Percentiles rank a stretch among this genome's conserved stretches.
These are phyloP conservation scores for Leccinellum albellum DNA, from an alignment of 768 basidiomycete species.

Conservation along the genomic window DNA sequence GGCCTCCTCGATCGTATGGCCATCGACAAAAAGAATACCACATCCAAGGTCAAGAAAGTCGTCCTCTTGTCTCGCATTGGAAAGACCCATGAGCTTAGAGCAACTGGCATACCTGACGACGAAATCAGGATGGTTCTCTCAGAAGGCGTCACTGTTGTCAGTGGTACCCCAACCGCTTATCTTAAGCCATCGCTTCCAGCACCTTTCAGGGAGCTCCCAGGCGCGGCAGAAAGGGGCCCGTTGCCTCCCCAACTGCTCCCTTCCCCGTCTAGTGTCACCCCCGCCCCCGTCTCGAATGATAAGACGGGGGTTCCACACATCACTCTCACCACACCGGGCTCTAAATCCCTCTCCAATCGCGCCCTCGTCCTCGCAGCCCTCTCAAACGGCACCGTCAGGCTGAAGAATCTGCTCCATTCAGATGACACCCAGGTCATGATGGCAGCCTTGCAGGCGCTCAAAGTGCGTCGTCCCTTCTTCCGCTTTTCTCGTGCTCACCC, in stretches of 20 bases:
- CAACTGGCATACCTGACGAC: slow-evolving; percentile 77
- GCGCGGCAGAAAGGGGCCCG: slow-evolving; percentile 8
- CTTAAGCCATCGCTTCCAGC: slow-evolving; percentile 45
- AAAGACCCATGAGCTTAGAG: slow-evolving; percentile 86
- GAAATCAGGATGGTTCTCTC: slow-evolving; percentile 80
- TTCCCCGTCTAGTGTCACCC: background rate
- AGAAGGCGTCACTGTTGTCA: slow-evolving; percentile 72
- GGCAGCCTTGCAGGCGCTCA: slow-evolving; percentile 83
- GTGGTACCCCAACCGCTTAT: slow-evolving; percentile 49
- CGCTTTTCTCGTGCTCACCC: background rate
- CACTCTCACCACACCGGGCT: slow-evolving; percentile 90
- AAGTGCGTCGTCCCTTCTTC: slow-evolving; percentile 41
- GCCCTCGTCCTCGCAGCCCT: slow-evolving; percentile 92
- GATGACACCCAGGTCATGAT: slow-evolving; percentile 99
- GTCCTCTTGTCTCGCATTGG: slow-evolving; percentile 91
- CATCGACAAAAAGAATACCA: slow-evolving; percentile 97
- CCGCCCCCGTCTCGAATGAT: background rate
- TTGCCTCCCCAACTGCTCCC: slow-evolving; percentile 21
- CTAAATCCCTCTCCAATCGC: slow-evolving; percentile 94
- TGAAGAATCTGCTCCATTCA: slow-evolving; percentile 90
- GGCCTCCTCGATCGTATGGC: slow-evolving; percentile 97
- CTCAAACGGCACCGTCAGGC: slow-evolving; percentile 78
- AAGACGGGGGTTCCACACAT: slow-evolving; percentile 28
- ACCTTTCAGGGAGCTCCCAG: slow-evolving; percentile 26
- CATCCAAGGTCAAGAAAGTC: slow-evolving; percentile 80